Evolutionary conservation across 805 yeast genomes (phyloP).

Genomic region (Phaffomyces thermotolerans): DNA sequence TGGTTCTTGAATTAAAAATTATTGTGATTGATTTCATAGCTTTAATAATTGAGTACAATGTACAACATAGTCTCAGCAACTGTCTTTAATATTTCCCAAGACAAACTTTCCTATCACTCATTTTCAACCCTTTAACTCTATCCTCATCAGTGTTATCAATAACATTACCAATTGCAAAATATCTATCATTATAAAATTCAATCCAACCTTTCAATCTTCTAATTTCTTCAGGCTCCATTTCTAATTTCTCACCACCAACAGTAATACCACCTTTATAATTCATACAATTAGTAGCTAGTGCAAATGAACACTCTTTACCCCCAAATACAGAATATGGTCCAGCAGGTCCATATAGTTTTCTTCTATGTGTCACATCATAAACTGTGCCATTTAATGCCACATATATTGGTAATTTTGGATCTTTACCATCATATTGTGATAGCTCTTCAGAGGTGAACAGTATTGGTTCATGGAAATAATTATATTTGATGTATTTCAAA

Average conservation of each 20-base stretch:
- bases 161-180: constrained; percentile 19
- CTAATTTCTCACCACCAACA: constrained; percentile 25
- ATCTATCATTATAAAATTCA: constrained; percentile 21
- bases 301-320: constrained; percentile 50
- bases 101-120: constrained; percentile 12
- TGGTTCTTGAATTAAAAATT: too few species aligned
- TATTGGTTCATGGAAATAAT: constrained; percentile 8
- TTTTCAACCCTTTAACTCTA: not conserved
- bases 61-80: too few species aligned
- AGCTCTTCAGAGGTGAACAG: constrained; percentile 33
- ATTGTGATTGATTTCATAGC: too few species aligned
- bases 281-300: constrained; percentile 54
- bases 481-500: not conserved
- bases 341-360: constrained; percentile 38
- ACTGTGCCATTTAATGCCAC: constrained; percentile 45
- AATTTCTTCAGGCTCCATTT: constrained; percentile 31
- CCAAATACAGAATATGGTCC: constrained; percentile 42
- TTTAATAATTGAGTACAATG: too few species aligned
- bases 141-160: constrained; percentile 1
- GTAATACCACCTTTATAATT: constrained; percentile 48
- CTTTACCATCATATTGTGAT: constrained; percentile 36
- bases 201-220: constrained; percentile 23
- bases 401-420: constrained; percentile 37
- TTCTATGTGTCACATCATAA: constrained; percentile 43
- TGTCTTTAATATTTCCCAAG: constrained; percentile 8